Percentiles rank a stretch among this genome's conserved stretches.
phyloP scores from a whole-genome alignment of 176 grass and related monocot species.

The Oryza meridionalis region DNA sequence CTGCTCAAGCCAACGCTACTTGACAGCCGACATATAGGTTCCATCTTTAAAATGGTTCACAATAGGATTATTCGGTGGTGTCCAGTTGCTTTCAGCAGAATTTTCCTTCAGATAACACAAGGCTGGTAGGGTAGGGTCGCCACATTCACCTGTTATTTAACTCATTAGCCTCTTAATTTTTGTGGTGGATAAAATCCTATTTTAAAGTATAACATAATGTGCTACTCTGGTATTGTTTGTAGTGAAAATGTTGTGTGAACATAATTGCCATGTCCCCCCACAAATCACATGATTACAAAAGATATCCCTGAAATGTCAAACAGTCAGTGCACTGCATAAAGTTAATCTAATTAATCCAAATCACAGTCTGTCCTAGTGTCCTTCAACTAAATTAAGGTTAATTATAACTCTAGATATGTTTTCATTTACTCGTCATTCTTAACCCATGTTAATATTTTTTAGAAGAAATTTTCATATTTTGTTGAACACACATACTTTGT shows the following conservation, averaged over 20 bases:
- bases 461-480: no score
- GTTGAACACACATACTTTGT: no score
- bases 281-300: neutral
- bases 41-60: conserved; percentile 13
- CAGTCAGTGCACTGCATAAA: neutral
- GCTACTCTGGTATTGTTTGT: neutral
- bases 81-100: conserved; percentile 31
- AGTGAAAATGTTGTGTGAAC: neutral
- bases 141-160: conserved; percentile 15
- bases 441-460: no score
- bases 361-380: neutral
- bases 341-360: neutral
- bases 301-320: neutral
- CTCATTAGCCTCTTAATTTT: neutral
- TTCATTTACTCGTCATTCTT: no score
- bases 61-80: neutral
- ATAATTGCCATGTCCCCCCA: neutral
- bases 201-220: neutral
- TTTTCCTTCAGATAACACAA: conserved; percentile 18
- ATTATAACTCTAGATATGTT: no score
- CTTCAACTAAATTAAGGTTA: neutral
- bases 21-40: neutral
- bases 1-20: neutral
- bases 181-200: neutral
- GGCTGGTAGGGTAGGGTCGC: neutral